Percentiles rank a stretch among this genome's conserved stretches.
Conservation (phyloP, 2,329 filamentous ascomycete genomes). For the Penicillium sp. region DNA sequence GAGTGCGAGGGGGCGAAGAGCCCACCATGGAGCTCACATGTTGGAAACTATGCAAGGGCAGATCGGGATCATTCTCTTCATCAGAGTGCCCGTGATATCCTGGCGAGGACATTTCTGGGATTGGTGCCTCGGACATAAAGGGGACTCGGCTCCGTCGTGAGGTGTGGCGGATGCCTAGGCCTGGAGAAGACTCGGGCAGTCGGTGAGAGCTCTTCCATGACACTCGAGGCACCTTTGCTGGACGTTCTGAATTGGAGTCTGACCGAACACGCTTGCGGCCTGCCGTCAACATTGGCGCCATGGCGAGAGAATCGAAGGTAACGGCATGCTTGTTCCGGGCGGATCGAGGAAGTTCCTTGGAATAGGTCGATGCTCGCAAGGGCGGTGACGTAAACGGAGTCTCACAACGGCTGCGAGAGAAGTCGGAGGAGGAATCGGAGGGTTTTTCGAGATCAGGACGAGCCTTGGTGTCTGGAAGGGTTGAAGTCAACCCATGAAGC, state of each 20-base stretch:
- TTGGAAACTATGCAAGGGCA: conserved; percentile 57
- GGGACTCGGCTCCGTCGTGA: conserved; percentile 73
- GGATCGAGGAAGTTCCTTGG: conserved; percentile 70
- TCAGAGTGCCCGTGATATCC: conserved; percentile 47
- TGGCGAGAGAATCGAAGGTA: conserved; percentile 44
- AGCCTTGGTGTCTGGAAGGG: conserved; percentile 70
- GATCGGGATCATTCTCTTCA: conserved; percentile 80
- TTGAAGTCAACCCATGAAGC: conserved; percentile 77
- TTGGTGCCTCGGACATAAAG: conserved; percentile 72
- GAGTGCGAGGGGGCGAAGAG: conserved; percentile 83
- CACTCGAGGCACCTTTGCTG: conserved; percentile 59
- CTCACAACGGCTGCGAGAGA: conserved; percentile 62
- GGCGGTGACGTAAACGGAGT: conserved; percentile 74
- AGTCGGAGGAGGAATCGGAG: conserved; percentile 83
- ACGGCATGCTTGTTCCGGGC: conserved; percentile 44
- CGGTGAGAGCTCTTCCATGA: conserved; percentile 77
- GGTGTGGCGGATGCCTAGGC: conserved; percentile 69
- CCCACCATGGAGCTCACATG: conserved; percentile 55
- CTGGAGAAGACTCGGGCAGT: conserved; percentile 81
- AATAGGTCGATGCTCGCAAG: conserved; percentile 79
- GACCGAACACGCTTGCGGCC: conserved; percentile 70
- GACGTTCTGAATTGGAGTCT: conserved; percentile 57
- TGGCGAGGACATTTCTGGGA: conserved; percentile 63
- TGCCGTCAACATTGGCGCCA: conserved; percentile 49
- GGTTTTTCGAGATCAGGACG: conserved; percentile 67